Base-by-base conservation (phyloP, 768 basidiomycete genomes). In the Tephrocybe sp. region DNA sequence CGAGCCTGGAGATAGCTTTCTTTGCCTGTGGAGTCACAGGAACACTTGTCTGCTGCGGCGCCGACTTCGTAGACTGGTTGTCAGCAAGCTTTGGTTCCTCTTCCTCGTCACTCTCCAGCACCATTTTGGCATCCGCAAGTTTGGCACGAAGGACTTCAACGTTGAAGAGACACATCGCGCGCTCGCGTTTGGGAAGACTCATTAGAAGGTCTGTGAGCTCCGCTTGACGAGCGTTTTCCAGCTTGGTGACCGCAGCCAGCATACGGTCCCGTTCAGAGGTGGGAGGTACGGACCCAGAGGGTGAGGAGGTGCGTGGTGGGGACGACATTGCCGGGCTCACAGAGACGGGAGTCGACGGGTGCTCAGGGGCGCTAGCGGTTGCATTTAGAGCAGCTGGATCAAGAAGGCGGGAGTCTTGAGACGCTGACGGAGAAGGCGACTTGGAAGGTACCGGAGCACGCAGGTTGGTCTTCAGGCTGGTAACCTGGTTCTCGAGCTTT, bases 141-240 rank as follows among this genome's bases (percentile, higher is more conserved):
- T 95, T 95, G 17, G 72, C 75, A 45, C 83, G 77, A 20, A 95
- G 74, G 23, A 91, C 78, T 58, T 94, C 91, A 11, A 76, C 74
- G 56, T 92, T 95, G 76, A 96, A 96, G 35, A 95, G 72, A 68
- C 92, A 94, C 82, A 95, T 79, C 0, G 91, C 92, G 12, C 92
- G 82, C 57, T 96, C 93, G 53, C 88, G 82, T 68, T 93, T 95
- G 1, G 89, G 85, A 14, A 96, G 75, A 58, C 84, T 86, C 86
- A 93, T 89, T 32, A 95, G 69, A 45, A 96, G 73, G 19, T 87
- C 89, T 0, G 85, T 83, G 39, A 95, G 75, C 55, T 89, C 86
- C 2, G 61, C 62, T 39, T 84, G 80, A 45, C 82, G 77, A 0
- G 72, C 63, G 4, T 78, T 70, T 65, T 91, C 88, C 5, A 89